Conservation (phyloP, 2,329 filamentous ascomycete species). For the Neopestalotiopsis clavispora region DNA sequence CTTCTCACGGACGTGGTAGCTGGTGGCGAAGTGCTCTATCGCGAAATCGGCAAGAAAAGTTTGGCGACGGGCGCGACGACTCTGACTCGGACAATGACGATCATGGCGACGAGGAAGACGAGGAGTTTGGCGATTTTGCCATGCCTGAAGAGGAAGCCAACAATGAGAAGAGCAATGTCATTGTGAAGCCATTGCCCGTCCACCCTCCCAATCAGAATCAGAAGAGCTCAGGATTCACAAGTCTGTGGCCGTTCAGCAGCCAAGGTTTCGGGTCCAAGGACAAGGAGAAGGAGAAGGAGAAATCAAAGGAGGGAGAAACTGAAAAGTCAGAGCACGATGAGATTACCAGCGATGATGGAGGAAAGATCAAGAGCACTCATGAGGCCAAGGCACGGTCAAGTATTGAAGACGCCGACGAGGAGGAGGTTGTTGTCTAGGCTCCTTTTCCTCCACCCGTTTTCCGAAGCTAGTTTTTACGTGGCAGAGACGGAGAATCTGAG, state of each 20-base stretch:
- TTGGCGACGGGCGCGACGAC: slow-evolving; percentile 45
- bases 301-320: slow-evolving; percentile 31
- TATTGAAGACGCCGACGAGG: slow-evolving; percentile 62
- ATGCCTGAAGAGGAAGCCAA: slow-evolving; percentile 57
- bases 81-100: slow-evolving; percentile 49
- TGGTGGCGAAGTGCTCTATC: slow-evolving; percentile 53
- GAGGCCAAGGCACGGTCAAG: slow-evolving; percentile 61
- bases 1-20: slow-evolving; percentile 41
- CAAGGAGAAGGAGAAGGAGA: slow-evolving; percentile 36
- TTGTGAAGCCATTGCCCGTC: slow-evolving; percentile 60
- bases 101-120: slow-evolving; percentile 40
- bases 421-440: slow-evolving; percentile 41
- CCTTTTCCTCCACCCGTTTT: slow-evolving; percentile 8
- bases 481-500: background rate
- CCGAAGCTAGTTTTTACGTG: background rate
- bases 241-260: slow-evolving; percentile 63
- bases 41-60: slow-evolving; percentile 35
- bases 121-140: slow-evolving; percentile 73
- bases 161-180: slow-evolving; percentile 35
- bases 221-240: slow-evolving; percentile 48
- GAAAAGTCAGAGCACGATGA: slow-evolving; percentile 35
- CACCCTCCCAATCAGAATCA: slow-evolving; percentile 50
- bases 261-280: slow-evolving; percentile 40
- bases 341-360: slow-evolving; percentile 44
- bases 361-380: slow-evolving; percentile 49